Conservation (phyloP, 495 filamentous ascomycete genomes). For the Lepidopterella palustris region DNA sequence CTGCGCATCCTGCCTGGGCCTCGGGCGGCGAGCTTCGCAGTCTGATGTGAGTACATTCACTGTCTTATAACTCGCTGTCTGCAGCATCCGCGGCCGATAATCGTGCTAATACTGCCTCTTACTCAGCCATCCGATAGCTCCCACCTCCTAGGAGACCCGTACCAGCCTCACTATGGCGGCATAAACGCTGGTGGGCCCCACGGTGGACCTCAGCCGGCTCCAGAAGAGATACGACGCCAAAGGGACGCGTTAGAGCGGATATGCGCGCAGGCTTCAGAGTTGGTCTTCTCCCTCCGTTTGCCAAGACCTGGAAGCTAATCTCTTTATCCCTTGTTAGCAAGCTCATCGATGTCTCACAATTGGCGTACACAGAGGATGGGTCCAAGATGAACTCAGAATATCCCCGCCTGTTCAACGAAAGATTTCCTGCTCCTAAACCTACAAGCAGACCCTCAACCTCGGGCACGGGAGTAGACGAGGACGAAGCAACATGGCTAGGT, state of each 20-base stretch:
- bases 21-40: slow-evolving; percentile 33
- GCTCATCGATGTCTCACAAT: slow-evolving; percentile 29
- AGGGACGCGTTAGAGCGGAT: slow-evolving; percentile 37
- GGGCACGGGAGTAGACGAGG: slow-evolving; percentile 8
- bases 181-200: slow-evolving; percentile 18
- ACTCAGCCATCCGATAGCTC: slow-evolving; percentile 33
- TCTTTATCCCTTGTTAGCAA: slow-evolving; percentile 25
- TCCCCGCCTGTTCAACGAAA: slow-evolving; percentile 28
- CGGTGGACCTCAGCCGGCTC: slow-evolving; percentile 30
- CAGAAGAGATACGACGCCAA: slow-evolving; percentile 36
- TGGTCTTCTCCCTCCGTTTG: slow-evolving; percentile 9
- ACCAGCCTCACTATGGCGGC: slow-evolving; percentile 33
- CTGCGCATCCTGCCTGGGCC: slow-evolving; percentile 38
- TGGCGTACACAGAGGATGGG: slow-evolving; percentile 19
- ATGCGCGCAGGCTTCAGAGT: slow-evolving; percentile 37
- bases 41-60: slow-evolving; percentile 28
- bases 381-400: slow-evolving; percentile 27
- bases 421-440: slow-evolving; percentile 17
- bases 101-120: slow-evolving; percentile 15
- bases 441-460: slow-evolving; percentile 15
- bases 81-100: neutral
- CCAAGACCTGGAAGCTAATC: neutral
- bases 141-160: slow-evolving; percentile 32
- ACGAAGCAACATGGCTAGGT: slow-evolving; percentile 25
- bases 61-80: neutral